A percentile compares a stretch with the other conserved stretches of the same genome.
These are phyloP conservation scores for Pseudopyricularia cyperi DNA, from an alignment of 2,329 filamentous ascomycete genomes.

Conservation along the genomic window DNA sequence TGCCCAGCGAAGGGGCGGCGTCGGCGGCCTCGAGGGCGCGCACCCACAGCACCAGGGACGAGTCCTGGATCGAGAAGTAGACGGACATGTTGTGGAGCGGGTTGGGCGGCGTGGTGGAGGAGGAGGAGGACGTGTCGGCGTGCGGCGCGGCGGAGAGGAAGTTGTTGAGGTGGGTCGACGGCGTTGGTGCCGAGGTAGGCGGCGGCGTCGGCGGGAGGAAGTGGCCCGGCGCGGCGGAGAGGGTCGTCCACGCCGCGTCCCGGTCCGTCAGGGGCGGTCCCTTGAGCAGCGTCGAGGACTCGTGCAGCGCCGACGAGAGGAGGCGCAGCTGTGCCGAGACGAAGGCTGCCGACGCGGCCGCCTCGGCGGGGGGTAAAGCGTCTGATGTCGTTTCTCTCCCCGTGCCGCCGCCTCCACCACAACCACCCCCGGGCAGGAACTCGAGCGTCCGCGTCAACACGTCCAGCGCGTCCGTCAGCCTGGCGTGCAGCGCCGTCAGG, in stretches of 20 bases:
- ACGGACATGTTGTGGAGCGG: slow-evolving; percentile 46
- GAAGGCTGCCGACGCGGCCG: slow-evolving; percentile 25
- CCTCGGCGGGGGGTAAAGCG: slow-evolving; percentile 44
- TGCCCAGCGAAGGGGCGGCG: slow-evolving; percentile 47
- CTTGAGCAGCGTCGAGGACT: slow-evolving; percentile 39
- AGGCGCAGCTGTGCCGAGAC: slow-evolving; percentile 42
- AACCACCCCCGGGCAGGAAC: slow-evolving; percentile 31
- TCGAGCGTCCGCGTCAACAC: slow-evolving; percentile 66
- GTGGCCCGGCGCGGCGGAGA: slow-evolving; percentile 28
- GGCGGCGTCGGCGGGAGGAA: slow-evolving; percentile 21
- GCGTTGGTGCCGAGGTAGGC: no score
- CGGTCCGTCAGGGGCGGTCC: slow-evolving; percentile 30
- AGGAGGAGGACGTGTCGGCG: slow-evolving; percentile 14
- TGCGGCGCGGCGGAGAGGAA: slow-evolving; percentile 23
- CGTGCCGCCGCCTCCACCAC: not conserved
- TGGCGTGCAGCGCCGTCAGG: slow-evolving; percentile 57
- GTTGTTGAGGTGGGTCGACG: not conserved
- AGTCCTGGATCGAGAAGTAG: slow-evolving; percentile 56
- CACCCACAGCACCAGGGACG: slow-evolving; percentile 54
- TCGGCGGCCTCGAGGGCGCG: slow-evolving; percentile 57
- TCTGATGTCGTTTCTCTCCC: slow-evolving; percentile 20
- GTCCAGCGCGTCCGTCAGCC: slow-evolving; percentile 73
- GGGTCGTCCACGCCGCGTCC: slow-evolving; percentile 29
- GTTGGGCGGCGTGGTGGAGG: not conserved
- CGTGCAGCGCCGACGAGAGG: slow-evolving; percentile 38